Percentiles rank a stretch among this genome's conserved stretches.
Evolutionary conservation across 116 monocot genomes (phyloP).

Genomic region (Iris pallida): DNA sequence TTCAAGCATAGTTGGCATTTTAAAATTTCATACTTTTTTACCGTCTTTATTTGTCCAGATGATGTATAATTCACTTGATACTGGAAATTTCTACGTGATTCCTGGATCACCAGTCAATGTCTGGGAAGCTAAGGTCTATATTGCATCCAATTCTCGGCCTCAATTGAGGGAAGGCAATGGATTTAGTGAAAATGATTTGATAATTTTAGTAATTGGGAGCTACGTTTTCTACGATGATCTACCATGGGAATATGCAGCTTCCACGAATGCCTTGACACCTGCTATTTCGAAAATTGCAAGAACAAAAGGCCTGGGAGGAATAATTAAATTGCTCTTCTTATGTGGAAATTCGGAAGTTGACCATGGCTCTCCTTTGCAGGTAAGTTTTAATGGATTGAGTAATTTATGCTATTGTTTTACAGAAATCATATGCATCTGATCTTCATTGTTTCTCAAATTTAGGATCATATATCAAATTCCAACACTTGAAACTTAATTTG

Average conservation of each 20-base stretch:
- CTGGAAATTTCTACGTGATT: conserved; percentile 85
- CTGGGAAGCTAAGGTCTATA: conserved; percentile 47
- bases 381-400: conserved; percentile 15
- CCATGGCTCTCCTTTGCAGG: conserved; percentile 60
- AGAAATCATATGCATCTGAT: not conserved
- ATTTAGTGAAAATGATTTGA: conserved; percentile 53
- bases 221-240: conserved; percentile 55
- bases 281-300: conserved; percentile 33
- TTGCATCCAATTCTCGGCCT: conserved; percentile 37
- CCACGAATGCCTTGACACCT: conserved; percentile 46
- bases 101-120: conserved; percentile 65
- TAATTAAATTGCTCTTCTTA: conserved; percentile 56
- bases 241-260: conserved; percentile 48
- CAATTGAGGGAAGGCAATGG: conserved; percentile 47
- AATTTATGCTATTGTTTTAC: not conserved
- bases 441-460: no score
- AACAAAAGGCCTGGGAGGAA: conserved; percentile 27
- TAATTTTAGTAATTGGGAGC: conserved; percentile 65
- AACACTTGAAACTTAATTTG: no score
- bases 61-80: conserved; percentile 64
- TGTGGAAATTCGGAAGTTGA: conserved; percentile 57
- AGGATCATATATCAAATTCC: no score
- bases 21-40: not conserved
- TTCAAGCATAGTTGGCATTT: not conserved
- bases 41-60: conserved; percentile 39